Evolutionary conservation across 352 stramenopile species (phyloP).

Genomic region (Albugo laibachii): DNA sequence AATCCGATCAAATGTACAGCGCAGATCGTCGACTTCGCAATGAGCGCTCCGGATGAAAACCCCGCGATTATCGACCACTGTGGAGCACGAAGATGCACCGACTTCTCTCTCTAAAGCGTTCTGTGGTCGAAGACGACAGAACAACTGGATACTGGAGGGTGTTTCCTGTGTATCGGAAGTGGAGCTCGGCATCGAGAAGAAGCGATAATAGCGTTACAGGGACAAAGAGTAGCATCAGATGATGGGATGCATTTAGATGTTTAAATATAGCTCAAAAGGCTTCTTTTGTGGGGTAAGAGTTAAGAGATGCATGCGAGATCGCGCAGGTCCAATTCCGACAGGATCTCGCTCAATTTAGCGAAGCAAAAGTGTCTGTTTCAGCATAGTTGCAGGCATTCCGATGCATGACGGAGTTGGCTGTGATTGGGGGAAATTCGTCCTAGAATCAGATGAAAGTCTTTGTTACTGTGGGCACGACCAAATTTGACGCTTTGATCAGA

Average conservation of each 20-base stretch:
- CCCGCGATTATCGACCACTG: constrained; percentile 30
- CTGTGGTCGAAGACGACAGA: constrained; percentile 53
- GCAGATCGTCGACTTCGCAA: constrained; percentile 51
- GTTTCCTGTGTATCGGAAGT: not conserved
- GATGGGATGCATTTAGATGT: too few species aligned
- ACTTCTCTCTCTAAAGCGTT: constrained; percentile 52
- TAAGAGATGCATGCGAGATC: too few species aligned
- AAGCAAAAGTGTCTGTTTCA: too few species aligned
- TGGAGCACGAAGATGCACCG: constrained; percentile 19
- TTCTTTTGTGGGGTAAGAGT: too few species aligned
- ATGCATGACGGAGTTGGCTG: too few species aligned
- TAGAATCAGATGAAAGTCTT: constrained; percentile 25
- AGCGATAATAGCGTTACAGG: too few species aligned
- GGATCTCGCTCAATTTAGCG: too few species aligned
- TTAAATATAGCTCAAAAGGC: too few species aligned
- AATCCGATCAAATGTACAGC: constrained; percentile 51
- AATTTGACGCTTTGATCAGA: constrained; percentile 80
- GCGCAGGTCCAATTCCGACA: too few species aligned
- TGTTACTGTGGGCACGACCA: constrained; percentile 89
- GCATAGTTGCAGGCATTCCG: too few species aligned
- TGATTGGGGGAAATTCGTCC: too few species aligned
- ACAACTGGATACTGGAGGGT: constrained; percentile 38
- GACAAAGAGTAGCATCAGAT: too few species aligned
- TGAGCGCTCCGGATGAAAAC: constrained; percentile 40
- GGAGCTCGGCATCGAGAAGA: not conserved